Evolutionary conservation across 1,139 yeast genomes (phyloP), one percentile per base, ranked within the genome.

Genomic region (Nakaseomyces nivariensis): DNA sequence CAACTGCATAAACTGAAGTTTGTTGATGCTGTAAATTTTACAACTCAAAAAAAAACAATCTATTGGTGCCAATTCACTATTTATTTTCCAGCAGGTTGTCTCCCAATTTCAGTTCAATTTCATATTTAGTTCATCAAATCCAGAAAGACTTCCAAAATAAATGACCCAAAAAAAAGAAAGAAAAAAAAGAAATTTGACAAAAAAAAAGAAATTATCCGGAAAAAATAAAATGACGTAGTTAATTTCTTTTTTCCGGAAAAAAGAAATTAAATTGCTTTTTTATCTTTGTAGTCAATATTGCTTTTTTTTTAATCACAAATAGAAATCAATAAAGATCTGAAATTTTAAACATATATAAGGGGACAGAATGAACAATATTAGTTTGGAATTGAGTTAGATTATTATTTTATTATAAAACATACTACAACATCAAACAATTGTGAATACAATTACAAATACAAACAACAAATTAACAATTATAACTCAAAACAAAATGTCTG

Each of bases 401-500:
- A 29, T 29, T 7, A 7, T 29, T 9, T 29, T 7, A 9, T 29
- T 29, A 29, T 29, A 29, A 29, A 1, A 29, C 6, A 29, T 29
- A 29, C 9, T 2, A 29, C 36, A 33, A 37, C 41, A 38, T 25
- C 42, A 24, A 38, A 4, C 31, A 38, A 38, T 38, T 38, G 38
- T 36, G 13, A 37, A 17, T 13, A 17, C 25, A 37, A 22, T 13
- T 37, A 17, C 40, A 37, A 37, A 7, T 22, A 17, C 40, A 37
- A 37, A 7, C 10, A 36, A 29, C 31, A 29, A 29, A 29, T 25
- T 25, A 25, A 33, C 44, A 50, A 40, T 22, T n/a, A 27, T 11
- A 34, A 48, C n/a, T 31, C 53, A 17, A 42, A 59, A 59, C 62
- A 54, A 62, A 49, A 53, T 57, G 52, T 53, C 58, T 33, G 56